Evolutionary conservation across 768 basidiomycete species (phyloP), one percentile per base, ranked within the genome.

Genomic region (Melanogaster broomeanus): DNA sequence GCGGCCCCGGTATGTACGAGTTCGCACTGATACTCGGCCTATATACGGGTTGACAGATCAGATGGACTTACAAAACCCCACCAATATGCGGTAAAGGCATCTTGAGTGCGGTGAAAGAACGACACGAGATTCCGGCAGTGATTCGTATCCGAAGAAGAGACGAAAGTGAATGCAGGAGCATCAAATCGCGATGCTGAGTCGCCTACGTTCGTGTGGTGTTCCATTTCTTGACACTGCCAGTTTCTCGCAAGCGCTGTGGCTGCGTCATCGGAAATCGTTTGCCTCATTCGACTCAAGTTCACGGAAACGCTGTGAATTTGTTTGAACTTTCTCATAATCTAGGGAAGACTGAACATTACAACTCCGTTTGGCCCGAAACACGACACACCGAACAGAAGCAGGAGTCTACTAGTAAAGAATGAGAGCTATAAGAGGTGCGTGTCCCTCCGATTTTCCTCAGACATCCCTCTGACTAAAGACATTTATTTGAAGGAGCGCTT

Each of bases 371-470:
- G 33, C 9, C 38, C 15, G 10, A 3, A 37, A n/a, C 21, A 28
- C 31, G 34, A 31, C 18, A 22, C 16, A 42, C 27, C 25, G 5
- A 10, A 27, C 24, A 9, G 18, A 39, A 35, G 18, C 37, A 39
- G 35, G 48, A 31, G 12, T 21, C 6, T 34, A 40, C 22, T 38
- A 44, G 41, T 3, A 34, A 38, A 51, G 43, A 19, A 86, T 87
- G 84, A 81, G 80, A 56, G 84, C 85, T 31, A 81, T 85, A 59
- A 83, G 81, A 75, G 82, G 85, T 79, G 48, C 25, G 74, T 63
- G 19, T 49, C 28, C 58, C 22, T 50, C 34, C 41, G 21, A 53
- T 42, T 19, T 31, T 51, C 46, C 24, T 42, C 53, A 19, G 13
- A 51, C 9, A 47, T 38, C 27, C 56, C 43, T 25, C 37, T 52